phyloP scores from a whole-genome alignment of 192 early-diverging fungal species.

The Geranomyces variabilis region DNA sequence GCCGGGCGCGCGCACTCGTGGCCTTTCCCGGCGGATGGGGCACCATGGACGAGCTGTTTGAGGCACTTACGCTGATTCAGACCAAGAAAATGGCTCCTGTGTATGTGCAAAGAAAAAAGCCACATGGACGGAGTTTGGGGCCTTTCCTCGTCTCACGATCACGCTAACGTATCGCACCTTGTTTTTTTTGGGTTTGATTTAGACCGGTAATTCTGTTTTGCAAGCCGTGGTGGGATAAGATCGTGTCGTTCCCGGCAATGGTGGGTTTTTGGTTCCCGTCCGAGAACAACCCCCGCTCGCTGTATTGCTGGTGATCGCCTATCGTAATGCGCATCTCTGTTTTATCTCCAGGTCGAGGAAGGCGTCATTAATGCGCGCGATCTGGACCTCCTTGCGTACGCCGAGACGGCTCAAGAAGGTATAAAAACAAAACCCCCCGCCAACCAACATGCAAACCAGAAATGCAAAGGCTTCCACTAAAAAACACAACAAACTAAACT shows the following conservation, averaged over 20 bases:
- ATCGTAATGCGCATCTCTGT: too few relatives aligned
- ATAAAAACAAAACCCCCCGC: background rate
- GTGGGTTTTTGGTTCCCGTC: too few relatives aligned
- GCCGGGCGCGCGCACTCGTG: constrained; percentile 39
- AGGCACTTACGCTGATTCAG: constrained; percentile 44
- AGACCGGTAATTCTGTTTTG: constrained; percentile 41
- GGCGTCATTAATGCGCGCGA: constrained; percentile 33
- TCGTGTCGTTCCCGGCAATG: constrained; percentile 28
- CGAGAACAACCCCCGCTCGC: too few relatives aligned
- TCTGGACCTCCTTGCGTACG: constrained; percentile 26
- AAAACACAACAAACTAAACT: background rate
- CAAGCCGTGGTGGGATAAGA: constrained; percentile 38
- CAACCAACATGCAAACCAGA: too few relatives aligned
- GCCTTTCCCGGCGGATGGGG: constrained; percentile 45
- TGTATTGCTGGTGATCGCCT: too few relatives aligned
- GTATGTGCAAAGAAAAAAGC: background rate
- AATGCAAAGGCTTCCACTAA: too few relatives aligned
- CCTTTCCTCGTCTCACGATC: too few relatives aligned
- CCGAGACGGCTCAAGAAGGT: constrained; percentile 42
- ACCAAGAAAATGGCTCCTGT: constrained; percentile 44
- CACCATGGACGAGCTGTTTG: constrained; percentile 48
- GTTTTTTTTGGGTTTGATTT: too few relatives aligned
- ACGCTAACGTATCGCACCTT: too few relatives aligned
- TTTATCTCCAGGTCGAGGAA: constrained; percentile 8
- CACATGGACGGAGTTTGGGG: too few relatives aligned